Percentiles rank a stretch among this genome's conserved stretches.
Evolutionary conservation across 2,329 filamentous ascomycete genomes (phyloP).

Genomic region (Aspergillus fijiensis): DNA sequence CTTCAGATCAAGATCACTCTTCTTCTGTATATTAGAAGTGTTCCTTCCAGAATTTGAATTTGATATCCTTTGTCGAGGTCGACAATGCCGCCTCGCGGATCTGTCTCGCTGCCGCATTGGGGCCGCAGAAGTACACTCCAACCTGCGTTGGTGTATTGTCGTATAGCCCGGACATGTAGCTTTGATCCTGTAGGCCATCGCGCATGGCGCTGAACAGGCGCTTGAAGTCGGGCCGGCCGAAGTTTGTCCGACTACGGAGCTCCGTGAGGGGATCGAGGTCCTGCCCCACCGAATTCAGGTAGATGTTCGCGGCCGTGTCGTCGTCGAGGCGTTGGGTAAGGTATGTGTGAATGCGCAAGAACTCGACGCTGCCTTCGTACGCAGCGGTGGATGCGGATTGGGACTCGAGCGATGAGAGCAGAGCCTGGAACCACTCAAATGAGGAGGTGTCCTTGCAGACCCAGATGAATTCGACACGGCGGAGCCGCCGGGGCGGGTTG

Average conservation of each 20-base stretch:
- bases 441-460: conserved; percentile 93
- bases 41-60: conserved; percentile 99
- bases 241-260: conserved; percentile 85
- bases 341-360: conserved; percentile 97
- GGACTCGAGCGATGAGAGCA: conserved; percentile 84
- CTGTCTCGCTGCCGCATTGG: conserved; percentile 73
- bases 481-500: conserved; percentile 83
- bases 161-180: conserved; percentile 81
- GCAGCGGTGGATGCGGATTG: conserved; percentile 73
- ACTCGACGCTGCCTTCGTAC: conserved; percentile 60
- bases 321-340: conserved; percentile 89
- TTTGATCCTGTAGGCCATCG: conserved; percentile 79
- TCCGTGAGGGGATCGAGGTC: conserved; percentile 89
- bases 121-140: conserved; percentile 97
- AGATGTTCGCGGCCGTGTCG: conserved; percentile 94
- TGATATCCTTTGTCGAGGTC: conserved; percentile 73
- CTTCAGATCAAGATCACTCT: not conserved
- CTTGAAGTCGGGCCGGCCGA: conserved; percentile 86
- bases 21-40: conserved; percentile 53
- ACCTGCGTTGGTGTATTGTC: conserved; percentile 76
- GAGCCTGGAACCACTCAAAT: conserved; percentile 98
- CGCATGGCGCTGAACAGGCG: conserved; percentile 81
- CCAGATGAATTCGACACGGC: conserved; percentile 98
- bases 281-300: conserved; percentile 89
- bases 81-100: conserved; percentile 79